phyloP scores from a whole-genome alignment of 2,329 filamentous ascomycete genomes.

The Phyllosticta citribraziliensis region DNA sequence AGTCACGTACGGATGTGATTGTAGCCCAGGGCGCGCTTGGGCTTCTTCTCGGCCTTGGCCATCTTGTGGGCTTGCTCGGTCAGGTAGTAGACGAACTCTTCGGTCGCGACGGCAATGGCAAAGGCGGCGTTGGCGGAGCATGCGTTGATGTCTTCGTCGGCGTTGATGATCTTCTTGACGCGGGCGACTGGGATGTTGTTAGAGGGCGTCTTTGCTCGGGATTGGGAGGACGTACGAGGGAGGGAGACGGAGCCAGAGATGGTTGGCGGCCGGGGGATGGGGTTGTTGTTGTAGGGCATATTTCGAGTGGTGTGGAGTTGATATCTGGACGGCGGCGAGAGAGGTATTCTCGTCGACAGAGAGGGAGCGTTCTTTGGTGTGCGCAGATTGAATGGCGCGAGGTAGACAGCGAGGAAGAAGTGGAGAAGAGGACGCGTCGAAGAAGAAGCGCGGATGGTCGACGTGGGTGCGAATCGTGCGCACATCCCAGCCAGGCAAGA shows the following conservation, averaged over 20 bases:
- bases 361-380: background rate
- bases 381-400: background rate
- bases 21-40: constrained; percentile 89
- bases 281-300: constrained; percentile 87
- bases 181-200: constrained; percentile 61
- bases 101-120: constrained; percentile 83
- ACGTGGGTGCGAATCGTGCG: background rate
- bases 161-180: constrained; percentile 88
- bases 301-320: constrained; percentile 8
- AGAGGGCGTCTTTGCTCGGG: background rate
- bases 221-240: constrained; percentile 53
- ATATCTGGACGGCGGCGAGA: background rate
- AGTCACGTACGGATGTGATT: constrained; percentile 65
- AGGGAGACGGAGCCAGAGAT: constrained; percentile 76
- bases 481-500: background rate
- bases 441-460: background rate
- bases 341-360: background rate
- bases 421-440: background rate
- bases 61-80: constrained; percentile 77
- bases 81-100: constrained; percentile 92
- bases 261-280: constrained; percentile 70
- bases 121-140: constrained; percentile 94
- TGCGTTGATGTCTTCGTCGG: constrained; percentile 74
- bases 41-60: constrained; percentile 84
- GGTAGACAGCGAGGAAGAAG: background rate